phyloP scores from a whole-genome alignment of 1,284 basidiomycete genomes.

The Trichosporon sp. region DNA sequence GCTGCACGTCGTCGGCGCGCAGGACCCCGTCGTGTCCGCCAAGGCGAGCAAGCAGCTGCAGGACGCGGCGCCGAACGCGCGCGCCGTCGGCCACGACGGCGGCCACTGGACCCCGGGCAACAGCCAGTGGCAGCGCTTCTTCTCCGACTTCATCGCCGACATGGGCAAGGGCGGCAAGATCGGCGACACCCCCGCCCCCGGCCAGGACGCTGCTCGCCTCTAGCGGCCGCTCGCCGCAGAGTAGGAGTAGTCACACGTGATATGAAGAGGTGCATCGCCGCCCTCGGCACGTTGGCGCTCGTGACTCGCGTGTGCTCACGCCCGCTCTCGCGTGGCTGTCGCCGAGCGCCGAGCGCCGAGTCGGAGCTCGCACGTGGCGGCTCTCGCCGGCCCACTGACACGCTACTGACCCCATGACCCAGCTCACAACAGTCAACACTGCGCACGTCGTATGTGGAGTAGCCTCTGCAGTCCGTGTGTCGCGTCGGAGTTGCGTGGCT shows the following conservation, averaged over 20 bases:
- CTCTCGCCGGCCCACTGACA: too few species aligned
- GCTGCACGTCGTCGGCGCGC: constrained; percentile 72
- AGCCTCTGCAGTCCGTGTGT: too few species aligned
- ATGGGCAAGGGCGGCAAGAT: background rate
- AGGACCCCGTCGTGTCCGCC: constrained; percentile 71
- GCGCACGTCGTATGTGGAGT: too few species aligned
- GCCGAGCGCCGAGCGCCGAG: too few species aligned
- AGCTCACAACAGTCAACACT: too few species aligned
- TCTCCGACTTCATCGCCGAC: background rate
- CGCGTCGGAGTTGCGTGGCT: too few species aligned
- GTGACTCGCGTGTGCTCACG: too few species aligned
- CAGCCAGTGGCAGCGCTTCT: background rate
- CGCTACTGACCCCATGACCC: too few species aligned
- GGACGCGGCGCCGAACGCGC: constrained; percentile 53
- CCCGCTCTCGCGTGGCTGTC: too few species aligned
- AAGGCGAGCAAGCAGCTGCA: constrained; percentile 65
- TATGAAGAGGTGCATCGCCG: too few species aligned
- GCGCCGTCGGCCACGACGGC: constrained; percentile 47
- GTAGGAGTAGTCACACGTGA: background rate
- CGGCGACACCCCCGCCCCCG: background rate
- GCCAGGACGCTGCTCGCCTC: background rate
- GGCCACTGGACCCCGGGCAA: constrained; percentile 16
- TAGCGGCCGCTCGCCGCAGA: background rate
- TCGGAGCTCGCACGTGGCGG: too few species aligned
- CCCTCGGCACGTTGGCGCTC: too few species aligned